Evolutionary conservation across 202 grass and related monocot species (phyloP).

Genomic region (Zizania palustris): DNA sequence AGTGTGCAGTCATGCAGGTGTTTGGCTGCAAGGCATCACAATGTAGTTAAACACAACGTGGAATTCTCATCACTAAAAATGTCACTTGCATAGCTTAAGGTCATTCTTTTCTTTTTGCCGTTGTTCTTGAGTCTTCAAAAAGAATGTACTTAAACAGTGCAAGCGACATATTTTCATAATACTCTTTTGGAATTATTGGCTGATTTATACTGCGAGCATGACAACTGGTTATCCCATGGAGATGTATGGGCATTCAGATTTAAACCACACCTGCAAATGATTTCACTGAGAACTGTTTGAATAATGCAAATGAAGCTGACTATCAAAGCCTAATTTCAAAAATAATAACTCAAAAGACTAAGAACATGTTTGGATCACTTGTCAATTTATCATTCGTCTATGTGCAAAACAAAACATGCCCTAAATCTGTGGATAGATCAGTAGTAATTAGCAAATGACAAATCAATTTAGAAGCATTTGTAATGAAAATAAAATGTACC

Average conservation of each 20-base stretch:
- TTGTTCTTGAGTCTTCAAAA: neutral
- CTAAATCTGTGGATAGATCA: too few species aligned
- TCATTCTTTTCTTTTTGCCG: neutral
- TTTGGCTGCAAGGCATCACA: slow-evolving; percentile 29
- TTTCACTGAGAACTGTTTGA: slow-evolving; percentile 21
- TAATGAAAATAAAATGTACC: neutral
- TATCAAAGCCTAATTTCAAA: slow-evolving; percentile 13
- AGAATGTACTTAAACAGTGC: slow-evolving; percentile 10
- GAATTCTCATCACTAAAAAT: neutral
- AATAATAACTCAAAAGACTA: slow-evolving; percentile 7
- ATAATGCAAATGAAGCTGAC: slow-evolving; percentile 12
- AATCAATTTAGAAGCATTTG: neutral
- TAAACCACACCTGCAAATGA: neutral
- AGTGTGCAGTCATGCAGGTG: neutral
- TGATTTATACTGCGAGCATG: slow-evolving; percentile 23
- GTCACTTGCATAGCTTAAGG: neutral
- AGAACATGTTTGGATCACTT: neutral
- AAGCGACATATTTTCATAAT: slow-evolving; percentile 14
- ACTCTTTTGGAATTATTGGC: slow-evolving; percentile 9
- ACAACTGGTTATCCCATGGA: slow-evolving; percentile 19
- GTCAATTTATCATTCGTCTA: neutral
- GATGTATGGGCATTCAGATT: slow-evolving; percentile 33
- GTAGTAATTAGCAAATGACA: neutral
- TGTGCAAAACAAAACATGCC: too few species aligned
- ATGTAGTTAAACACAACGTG: slow-evolving; percentile 4